Percentiles rank a stretch among this genome's conserved stretches.
Conservation (phyloP, 257 asterid species). For the Ocimum tenuiflorum region DNA sequence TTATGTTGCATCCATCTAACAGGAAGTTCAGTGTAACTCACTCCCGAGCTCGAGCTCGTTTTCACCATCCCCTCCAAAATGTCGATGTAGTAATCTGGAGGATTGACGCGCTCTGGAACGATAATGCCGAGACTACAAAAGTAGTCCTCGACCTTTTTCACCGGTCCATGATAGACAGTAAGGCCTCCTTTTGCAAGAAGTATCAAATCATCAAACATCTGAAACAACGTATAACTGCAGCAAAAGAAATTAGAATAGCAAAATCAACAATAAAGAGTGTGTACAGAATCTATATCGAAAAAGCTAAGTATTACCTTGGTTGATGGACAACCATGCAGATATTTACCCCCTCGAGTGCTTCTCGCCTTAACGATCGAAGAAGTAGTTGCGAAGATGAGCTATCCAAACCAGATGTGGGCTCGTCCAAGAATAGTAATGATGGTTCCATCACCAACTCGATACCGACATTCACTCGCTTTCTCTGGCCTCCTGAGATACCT, state of each 20-base stretch:
- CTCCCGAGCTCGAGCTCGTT: constrained; percentile 38
- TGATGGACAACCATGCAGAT: constrained; percentile 61
- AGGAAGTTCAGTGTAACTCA: constrained; percentile 45
- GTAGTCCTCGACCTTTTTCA: constrained; percentile 42
- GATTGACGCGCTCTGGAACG: constrained; percentile 51
- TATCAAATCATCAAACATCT: constrained; percentile 45
- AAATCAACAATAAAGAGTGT: neutral
- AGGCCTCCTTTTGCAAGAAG: constrained; percentile 63
- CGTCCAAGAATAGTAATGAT: constrained; percentile 51
- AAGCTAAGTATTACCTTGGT: constrained; percentile 38
- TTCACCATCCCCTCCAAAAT: constrained; percentile 58
- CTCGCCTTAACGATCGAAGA: constrained; percentile 52
- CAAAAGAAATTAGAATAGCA: neutral
- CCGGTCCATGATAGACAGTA: constrained; percentile 52
- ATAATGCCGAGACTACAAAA: constrained; percentile 40
- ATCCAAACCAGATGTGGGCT: constrained; percentile 61
- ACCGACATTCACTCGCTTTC: constrained; percentile 63
- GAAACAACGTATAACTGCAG: constrained; percentile 45
- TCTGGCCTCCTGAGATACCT: constrained; percentile 64
- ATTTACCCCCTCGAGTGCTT: constrained; percentile 56
- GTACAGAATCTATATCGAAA: neutral
- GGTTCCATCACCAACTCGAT: constrained; percentile 62
- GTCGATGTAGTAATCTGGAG: constrained; percentile 58
- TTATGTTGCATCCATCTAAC: constrained; percentile 56
- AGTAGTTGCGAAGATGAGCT: constrained; percentile 58